These are phyloP conservation scores for Cystobasidium onofrii DNA, from an alignment of 768 basidiomycete species.

Conservation along the genomic window DNA sequence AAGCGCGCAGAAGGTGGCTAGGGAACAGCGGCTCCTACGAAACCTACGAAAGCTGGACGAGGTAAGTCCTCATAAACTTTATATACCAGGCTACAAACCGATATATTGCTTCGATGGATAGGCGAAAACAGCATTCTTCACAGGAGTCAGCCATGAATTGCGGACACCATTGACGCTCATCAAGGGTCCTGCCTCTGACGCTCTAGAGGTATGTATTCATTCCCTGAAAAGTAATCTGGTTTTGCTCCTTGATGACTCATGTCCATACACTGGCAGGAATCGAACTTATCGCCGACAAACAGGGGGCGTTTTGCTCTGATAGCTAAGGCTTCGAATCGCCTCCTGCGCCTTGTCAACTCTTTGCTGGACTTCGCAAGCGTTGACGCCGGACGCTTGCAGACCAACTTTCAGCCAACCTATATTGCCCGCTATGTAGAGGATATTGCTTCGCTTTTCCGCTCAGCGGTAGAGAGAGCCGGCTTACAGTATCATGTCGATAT, in stretches of 20 bases:
- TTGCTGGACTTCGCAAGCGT: slow-evolving; percentile 18
- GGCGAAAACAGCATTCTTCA: slow-evolving; percentile 18
- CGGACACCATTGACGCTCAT: slow-evolving; percentile 1
- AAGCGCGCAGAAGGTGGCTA: not conserved
- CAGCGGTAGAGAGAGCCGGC: slow-evolving; percentile 17
- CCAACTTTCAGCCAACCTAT: not conserved
- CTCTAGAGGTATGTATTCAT: not conserved
- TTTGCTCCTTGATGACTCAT: not conserved
- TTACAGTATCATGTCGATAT: not conserved
- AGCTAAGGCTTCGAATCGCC: not conserved
- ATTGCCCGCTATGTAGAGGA: not conserved
- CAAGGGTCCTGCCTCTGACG: not conserved
- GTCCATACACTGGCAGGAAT: not conserved
- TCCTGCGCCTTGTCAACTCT: slow-evolving; percentile 19
- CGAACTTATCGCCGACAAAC: not conserved
- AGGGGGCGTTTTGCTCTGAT: not conserved
- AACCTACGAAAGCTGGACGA: slow-evolving; percentile 7
- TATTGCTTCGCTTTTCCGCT: slow-evolving; percentile 15
- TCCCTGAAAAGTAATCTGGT: not conserved
- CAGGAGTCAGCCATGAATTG: slow-evolving; percentile 11
- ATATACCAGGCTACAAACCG: no score
- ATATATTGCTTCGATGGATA: no score
- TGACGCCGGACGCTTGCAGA: not conserved
- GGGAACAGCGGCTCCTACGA: slow-evolving; percentile 1
- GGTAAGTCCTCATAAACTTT: no score